A percentile compares a stretch with the other conserved stretches of the same genome.
Evolutionary conservation across 1,284 basidiomycete genomes (phyloP).

Genomic region (Chiua sp.): DNA sequence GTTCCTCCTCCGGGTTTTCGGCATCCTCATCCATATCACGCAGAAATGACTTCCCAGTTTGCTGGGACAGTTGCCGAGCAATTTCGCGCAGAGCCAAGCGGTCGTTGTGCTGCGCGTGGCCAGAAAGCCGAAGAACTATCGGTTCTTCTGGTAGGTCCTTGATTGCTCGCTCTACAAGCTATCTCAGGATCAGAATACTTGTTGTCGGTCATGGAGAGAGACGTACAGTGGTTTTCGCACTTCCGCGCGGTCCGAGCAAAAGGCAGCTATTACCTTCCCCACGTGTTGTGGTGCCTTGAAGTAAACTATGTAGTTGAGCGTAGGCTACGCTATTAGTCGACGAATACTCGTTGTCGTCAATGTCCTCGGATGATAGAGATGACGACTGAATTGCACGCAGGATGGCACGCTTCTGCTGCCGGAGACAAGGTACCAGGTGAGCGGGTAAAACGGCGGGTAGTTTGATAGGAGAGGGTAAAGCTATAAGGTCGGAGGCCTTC

Average conservation of each 20-base stretch:
- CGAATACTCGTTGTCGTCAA: constrained; percentile 38
- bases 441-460: constrained; percentile 37
- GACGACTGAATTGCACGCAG: constrained; percentile 54
- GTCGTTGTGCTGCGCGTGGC: constrained; percentile 84
- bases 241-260: constrained; percentile 81
- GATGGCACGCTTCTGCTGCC: constrained; percentile 63
- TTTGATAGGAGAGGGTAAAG: constrained; percentile 21
- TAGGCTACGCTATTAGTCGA: constrained; percentile 56
- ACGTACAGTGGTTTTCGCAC: constrained; percentile 83
- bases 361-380: constrained; percentile 30
- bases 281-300: constrained; percentile 74
- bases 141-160: constrained; percentile 50
- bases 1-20: constrained; percentile 31
- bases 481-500: constrained; percentile 12
- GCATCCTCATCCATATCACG: constrained; percentile 45
- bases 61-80: constrained; percentile 77
- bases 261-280: constrained; percentile 93
- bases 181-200: constrained; percentile 3
- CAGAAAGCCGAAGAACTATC: constrained; percentile 84
- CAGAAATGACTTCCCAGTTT: constrained; percentile 64
- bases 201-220: neutral
- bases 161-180: constrained; percentile 68
- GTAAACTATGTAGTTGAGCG: constrained; percentile 62
- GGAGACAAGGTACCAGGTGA: constrained; percentile 49
- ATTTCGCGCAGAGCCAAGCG: constrained; percentile 93